Base-by-base conservation (phyloP, 805 yeast genomes). In the Metschnikowia lochheadii region DNA sequence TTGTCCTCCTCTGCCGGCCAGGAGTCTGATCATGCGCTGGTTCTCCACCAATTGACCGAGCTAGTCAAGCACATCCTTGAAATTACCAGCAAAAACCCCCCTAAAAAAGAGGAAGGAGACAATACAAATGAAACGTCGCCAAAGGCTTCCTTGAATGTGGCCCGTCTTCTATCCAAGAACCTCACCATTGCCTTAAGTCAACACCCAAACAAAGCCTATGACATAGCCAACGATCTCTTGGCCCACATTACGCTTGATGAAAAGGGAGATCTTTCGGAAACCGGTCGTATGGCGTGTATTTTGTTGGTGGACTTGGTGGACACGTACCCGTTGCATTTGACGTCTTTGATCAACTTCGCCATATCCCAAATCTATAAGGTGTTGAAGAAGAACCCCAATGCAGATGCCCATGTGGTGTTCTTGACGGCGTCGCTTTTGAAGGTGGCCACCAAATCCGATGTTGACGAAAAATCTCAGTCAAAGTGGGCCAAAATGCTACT, bases 391-490 rank as follows among this genome's bases (percentile, higher is more conserved):
- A 54, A 48, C 39, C 67, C 75, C 2, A 5, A 39, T 7, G 55
- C 59, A 13, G 62, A 59, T 52, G 54, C 58, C 49, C 59, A 62
- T 44, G 54, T 73, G 49, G 60, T 68, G 10, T 72, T 57, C 49
- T 59, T 74, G 18, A 58, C 73, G 33, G 60, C 63, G 44, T 54
- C 63, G 2, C 58, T 73, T 14, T 61, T 70, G 15, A 67, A 67
- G 47, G 65, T 64, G 44, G 69, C 77, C 17, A 63, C 71, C 18
- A 68, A 65, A 50, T 51, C 63, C 4, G 78, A 73, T 48, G 55
- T 73, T 8, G 76, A 73, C 54, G 78, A 73, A 21, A 74, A 73
- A 53, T 51, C 66, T 3, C 72, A 65, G 50, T 62, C 66, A 7
- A 74, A 72, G 51, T 57, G 72, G 50, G 44, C 64, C 41, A 72